Evolutionary conservation across 495 filamentous ascomycete species (phyloP).

Genomic region (Aspergillus bertholletiae): DNA sequence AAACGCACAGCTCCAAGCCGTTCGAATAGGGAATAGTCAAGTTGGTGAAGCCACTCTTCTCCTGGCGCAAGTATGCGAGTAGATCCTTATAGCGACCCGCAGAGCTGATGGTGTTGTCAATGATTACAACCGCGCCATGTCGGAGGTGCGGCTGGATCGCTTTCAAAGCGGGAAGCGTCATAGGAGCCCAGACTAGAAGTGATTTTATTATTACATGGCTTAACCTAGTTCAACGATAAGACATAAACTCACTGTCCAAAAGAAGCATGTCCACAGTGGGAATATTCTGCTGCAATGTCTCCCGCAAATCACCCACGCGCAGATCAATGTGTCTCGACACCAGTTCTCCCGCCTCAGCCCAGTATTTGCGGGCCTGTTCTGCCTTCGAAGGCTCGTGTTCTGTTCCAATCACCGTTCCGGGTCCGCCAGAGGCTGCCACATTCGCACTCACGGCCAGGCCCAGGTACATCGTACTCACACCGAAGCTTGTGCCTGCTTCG

Average conservation of each 20-base stretch:
- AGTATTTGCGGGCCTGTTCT: conserved; percentile 39
- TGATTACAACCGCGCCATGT: conserved; percentile 43
- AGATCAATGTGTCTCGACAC: conserved; percentile 47
- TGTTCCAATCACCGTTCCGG: conserved; percentile 48
- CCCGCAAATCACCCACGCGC: conserved; percentile 48
- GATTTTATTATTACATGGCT: background rate
- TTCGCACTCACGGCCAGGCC: conserved; percentile 45
- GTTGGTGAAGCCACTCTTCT: conserved; percentile 25
- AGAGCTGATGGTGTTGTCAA: conserved; percentile 42
- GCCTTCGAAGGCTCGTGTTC: conserved; percentile 52
- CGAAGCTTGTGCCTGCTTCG: conserved; percentile 54
- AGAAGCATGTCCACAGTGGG: conserved; percentile 48
- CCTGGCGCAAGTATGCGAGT: conserved; percentile 17
- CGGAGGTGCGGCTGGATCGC: conserved; percentile 39
- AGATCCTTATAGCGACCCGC: conserved; percentile 29
- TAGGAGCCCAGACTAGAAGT: conserved; percentile 45
- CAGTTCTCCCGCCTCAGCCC: conserved; percentile 39
- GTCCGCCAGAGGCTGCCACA: conserved; percentile 11
- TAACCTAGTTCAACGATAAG: background rate
- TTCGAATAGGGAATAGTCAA: conserved; percentile 28
- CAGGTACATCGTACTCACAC: conserved; percentile 56
- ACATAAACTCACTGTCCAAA: conserved; percentile 47
- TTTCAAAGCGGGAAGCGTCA: conserved; percentile 48
- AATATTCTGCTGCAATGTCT: conserved; percentile 42
- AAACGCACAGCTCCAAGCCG: conserved; percentile 30